Base-by-base conservation (phyloP, 192 early-diverging fungal genomes). In the Funneliformis mosseae region DNA sequence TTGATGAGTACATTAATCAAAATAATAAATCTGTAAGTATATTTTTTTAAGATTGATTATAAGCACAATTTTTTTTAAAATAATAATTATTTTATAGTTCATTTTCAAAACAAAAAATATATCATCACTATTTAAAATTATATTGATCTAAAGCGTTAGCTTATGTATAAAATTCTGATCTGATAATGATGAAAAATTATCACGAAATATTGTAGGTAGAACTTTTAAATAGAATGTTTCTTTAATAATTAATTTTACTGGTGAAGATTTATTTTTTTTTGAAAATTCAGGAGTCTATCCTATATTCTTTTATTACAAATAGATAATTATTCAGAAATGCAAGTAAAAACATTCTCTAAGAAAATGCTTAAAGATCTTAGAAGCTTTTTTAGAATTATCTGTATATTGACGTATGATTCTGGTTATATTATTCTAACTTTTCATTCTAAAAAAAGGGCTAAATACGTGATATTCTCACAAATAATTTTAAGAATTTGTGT, bases 131-230 rank as follows among this genome's bases (percentile, higher is more conserved):
- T 74, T 74, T 55, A n/a, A n/a, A 74, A n/a, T 74, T 25, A 74
- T 74, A 74, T 33, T 27, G n/a, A 25, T 74, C 45, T 2, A 33
- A 79, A 66, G 67, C 67, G 74, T 79, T 45, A 48, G 28, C 64
- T 59, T 0, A 2, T 21, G 64, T 23, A 25, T 16, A 72, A 79
- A 79, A 79, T 33, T 79, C 78, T n/a, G 78, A 67, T 14, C 23
- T 79, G 42, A 18, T 59, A 79, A 28, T 79, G 10, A 68, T 42
- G 43, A 43, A 67, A 72, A 46, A 79, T 61, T 79, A 79, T 48
- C 67, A 46, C 10, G 68, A 79, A 72, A 42, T 79, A n/a, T 68
- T 79, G 78, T 79, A 72, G 45, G 78, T 50, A 68, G 14, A 16
- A 74, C 25, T 74, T 74, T 10, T 74, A 74, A 74, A 33, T 27